These are phyloP conservation scores for Mycena crocata DNA, from an alignment of 768 basidiomycete species.

Conservation along the genomic window DNA sequence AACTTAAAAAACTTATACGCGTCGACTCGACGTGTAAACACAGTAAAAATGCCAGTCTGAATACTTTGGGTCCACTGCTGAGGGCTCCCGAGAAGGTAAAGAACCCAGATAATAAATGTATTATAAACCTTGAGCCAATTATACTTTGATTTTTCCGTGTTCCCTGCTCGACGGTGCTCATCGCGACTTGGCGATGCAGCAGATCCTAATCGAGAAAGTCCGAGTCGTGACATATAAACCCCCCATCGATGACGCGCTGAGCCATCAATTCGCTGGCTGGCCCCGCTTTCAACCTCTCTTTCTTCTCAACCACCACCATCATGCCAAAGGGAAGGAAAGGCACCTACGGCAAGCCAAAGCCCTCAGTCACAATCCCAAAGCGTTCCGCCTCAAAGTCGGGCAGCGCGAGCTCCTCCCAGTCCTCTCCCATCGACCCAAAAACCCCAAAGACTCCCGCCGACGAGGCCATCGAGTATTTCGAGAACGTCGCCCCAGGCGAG, in stretches of 20 bases:
- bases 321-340: slow-evolving; percentile 33
- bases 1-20: too few species aligned
- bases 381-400: slow-evolving; percentile 38
- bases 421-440: slow-evolving; percentile 47
- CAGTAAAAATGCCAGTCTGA: too few species aligned
- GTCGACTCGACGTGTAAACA: too few species aligned
- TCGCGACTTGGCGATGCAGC: slow-evolving; percentile 4
- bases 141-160: too few species aligned
- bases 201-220: too few species aligned
- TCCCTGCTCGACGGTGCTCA: too few species aligned
- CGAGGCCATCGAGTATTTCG: slow-evolving; percentile 91
- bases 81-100: too few species aligned
- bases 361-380: slow-evolving; percentile 34
- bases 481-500: slow-evolving; percentile 63
- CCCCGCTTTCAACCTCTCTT: neutral
- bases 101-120: too few species aligned
- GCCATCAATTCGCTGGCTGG: neutral
- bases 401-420: slow-evolving; percentile 32
- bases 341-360: slow-evolving; percentile 29
- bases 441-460: slow-evolving; percentile 93
- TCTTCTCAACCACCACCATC: slow-evolving; percentile 31
- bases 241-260: neutral
- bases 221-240: too few species aligned
- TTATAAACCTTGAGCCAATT: too few species aligned
- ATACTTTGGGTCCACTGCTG: too few species aligned